Conservation (phyloP, 768 basidiomycete genomes). For the Hortiboletus flavorubellus region DNA sequence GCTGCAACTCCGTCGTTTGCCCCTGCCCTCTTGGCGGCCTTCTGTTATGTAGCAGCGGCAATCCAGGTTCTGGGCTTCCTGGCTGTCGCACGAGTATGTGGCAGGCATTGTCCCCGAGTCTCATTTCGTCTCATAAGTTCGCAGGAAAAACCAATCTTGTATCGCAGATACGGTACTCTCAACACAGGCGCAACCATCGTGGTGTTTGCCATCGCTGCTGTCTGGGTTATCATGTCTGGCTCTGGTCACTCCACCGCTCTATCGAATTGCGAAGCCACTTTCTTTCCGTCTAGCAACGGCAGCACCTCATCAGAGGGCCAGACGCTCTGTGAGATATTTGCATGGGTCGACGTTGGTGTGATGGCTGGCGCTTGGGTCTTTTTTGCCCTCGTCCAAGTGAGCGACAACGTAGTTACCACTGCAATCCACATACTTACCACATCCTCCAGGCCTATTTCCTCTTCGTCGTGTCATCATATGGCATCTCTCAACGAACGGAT, state of each 20-base stretch:
- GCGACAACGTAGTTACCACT: conserved; percentile 18
- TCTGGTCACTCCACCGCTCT: conserved; percentile 71
- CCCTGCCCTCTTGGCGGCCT: conserved; percentile 64
- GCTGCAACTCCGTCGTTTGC: conserved; percentile 79
- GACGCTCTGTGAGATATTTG: conserved; percentile 82
- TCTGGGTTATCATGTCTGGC: conserved; percentile 80
- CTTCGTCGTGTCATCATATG: conserved; percentile 59
- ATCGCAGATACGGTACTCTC: conserved; percentile 64
- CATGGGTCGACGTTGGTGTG: conserved; percentile 89
- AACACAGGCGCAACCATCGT: conserved; percentile 52
- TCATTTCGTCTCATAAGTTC: conserved; percentile 2
- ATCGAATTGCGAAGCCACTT: conserved; percentile 56
- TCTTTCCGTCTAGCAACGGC: conserved; percentile 43
- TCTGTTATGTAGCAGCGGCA: conserved; percentile 73
- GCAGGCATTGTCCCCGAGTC: not conserved
- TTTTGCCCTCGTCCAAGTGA: conserved; percentile 72
- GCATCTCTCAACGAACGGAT: conserved; percentile 69
- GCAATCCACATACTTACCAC: conserved; percentile 1
- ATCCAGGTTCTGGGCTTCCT: conserved; percentile 83
- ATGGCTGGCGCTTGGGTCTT: conserved; percentile 89
- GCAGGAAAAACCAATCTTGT: conserved; percentile 66
- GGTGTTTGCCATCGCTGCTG: conserved; percentile 74
- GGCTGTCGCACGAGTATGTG: conserved; percentile 68
- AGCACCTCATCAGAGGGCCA: conserved; percentile 49
- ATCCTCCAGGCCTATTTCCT: conserved; percentile 46